phyloP scores from a whole-genome alignment of 345 rosid genomes.

The Hibiscus mutabilis region DNA sequence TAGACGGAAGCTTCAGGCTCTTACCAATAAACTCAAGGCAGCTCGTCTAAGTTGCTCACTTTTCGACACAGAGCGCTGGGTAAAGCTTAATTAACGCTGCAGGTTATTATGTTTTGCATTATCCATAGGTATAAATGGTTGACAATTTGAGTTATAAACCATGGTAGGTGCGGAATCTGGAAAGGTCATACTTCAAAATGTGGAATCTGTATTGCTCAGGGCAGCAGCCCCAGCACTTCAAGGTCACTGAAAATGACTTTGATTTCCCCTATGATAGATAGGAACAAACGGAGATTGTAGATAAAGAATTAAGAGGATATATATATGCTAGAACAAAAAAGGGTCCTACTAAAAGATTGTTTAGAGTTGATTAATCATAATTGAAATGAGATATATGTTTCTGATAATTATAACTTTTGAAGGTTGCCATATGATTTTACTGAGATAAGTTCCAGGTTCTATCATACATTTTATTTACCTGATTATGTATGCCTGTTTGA shows the following conservation, averaged over 20 bases:
- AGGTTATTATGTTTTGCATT: neutral
- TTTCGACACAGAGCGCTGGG: constrained; percentile 95
- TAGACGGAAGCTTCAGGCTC: constrained; percentile 60
- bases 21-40: constrained; percentile 57
- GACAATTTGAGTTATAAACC: neutral
- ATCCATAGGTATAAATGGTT: no score
- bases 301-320: constrained; percentile 27
- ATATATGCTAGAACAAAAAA: neutral
- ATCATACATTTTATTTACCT: neutral
- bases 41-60: constrained; percentile 79
- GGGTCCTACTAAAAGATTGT: neutral
- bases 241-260: constrained; percentile 64
- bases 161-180: constrained; percentile 82
- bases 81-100: constrained; percentile 22
- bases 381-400: neutral
- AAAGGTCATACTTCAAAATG: constrained; percentile 87
- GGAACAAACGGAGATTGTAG: constrained; percentile 32
- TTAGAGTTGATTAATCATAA: neutral
- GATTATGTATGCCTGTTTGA: neutral
- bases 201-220: constrained; percentile 81
- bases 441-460: neutral
- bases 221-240: constrained; percentile 71
- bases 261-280: constrained; percentile 68
- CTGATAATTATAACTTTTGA: neutral
- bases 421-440: neutral